phyloP scores from a whole-genome alignment of 106 monocot genomes.

The Chionographis japonica region DNA sequence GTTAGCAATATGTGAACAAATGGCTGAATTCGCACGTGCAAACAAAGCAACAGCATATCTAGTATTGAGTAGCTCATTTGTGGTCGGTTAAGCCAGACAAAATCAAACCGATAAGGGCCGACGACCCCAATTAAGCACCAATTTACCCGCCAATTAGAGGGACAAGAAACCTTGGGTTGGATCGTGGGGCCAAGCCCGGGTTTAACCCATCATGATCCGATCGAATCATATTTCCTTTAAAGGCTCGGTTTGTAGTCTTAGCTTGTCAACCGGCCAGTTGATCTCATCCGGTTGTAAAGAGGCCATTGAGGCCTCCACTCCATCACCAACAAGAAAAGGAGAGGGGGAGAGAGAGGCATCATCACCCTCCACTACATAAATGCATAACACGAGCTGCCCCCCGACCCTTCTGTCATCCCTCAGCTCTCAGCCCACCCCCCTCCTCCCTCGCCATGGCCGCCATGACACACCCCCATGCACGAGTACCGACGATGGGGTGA shows the following conservation, averaged over 20 bases:
- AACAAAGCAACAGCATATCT: no score
- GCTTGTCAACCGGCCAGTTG: background rate
- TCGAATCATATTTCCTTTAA: no score
- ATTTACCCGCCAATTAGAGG: background rate
- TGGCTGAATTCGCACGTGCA: no score
- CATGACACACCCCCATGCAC: no score
- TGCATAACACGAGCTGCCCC: conserved; percentile 3
- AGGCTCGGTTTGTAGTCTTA: background rate
- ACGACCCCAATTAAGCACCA: background rate
- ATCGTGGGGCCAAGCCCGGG: background rate
- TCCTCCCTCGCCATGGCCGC: background rate
- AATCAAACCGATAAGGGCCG: background rate
- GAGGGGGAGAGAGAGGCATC: background rate
- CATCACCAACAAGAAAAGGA: background rate
- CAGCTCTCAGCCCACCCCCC: background rate
- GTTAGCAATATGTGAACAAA: no score
- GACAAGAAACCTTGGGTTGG: background rate
- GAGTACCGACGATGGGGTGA: conserved; percentile 4
- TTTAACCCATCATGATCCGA: no score
- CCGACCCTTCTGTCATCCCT: background rate
- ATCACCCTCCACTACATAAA: background rate
- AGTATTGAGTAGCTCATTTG: no score
- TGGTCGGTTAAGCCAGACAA: no score
- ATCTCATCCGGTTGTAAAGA: background rate
- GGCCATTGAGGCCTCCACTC: background rate